Evolutionary conservation across 257 asterid species (phyloP).

Genomic region (Solanum chiquidenum): DNA sequence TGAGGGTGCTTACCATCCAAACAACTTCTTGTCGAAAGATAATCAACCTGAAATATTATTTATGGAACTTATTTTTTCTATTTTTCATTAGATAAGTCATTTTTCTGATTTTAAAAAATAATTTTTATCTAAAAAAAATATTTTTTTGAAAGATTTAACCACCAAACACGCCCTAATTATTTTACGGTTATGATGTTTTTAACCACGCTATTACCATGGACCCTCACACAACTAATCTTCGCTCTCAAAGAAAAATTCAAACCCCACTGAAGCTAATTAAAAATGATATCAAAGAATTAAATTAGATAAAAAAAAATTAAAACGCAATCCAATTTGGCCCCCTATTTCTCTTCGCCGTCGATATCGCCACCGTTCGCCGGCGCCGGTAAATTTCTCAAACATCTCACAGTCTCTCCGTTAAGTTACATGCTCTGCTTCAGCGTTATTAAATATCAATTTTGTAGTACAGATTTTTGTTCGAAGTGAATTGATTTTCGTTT

Average conservation of each 20-base stretch:
- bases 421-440: neutral
- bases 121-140: too few species aligned
- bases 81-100: neutral
- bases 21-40: neutral
- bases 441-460: neutral
- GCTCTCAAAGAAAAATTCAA: neutral
- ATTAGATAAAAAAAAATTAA: neutral
- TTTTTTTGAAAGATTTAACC: neutral
- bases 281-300: neutral
- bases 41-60: neutral
- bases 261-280: neutral
- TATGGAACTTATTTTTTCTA: neutral
- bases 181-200: neutral
- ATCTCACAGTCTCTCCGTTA: neutral
- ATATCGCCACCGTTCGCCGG: neutral
- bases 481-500: neutral
- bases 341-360: constrained; percentile 6
- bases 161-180: neutral
- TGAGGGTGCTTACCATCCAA: neutral
- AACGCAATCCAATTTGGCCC: neutral
- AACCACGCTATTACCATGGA: neutral
- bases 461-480: neutral
- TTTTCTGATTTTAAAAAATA: neutral
- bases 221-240: neutral
- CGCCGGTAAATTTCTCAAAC: neutral